These are phyloP conservation scores for Serendipita vermifera DNA, from an alignment of 768 basidiomycete species.

Conservation along the genomic window DNA sequence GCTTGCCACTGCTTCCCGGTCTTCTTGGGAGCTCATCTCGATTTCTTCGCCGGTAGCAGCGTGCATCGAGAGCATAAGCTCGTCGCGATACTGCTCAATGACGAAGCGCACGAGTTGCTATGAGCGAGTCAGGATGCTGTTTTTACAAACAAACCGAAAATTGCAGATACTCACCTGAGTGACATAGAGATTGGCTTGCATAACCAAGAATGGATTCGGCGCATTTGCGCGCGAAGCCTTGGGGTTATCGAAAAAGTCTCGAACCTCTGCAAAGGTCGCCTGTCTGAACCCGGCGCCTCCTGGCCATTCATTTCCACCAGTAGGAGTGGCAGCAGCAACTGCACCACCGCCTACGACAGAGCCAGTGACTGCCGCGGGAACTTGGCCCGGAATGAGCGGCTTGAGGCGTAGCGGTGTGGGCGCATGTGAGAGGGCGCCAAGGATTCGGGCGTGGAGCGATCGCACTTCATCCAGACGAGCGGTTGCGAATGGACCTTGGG, in stretches of 20 bases:
- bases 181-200: slow-evolving; percentile 86
- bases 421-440: slow-evolving; percentile 57
- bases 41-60: slow-evolving; percentile 43
- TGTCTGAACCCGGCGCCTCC: slow-evolving; percentile 51
- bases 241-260: slow-evolving; percentile 85
- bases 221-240: slow-evolving; percentile 76
- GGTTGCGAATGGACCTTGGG: slow-evolving; percentile 73
- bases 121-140: slow-evolving; percentile 5
- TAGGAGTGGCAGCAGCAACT: not conserved
- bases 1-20: slow-evolving; percentile 73
- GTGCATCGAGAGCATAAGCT: slow-evolving; percentile 57
- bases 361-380: not conserved
- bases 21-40: slow-evolving; percentile 33
- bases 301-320: slow-evolving; percentile 4
- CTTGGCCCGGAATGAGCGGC: slow-evolving; percentile 8
- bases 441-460: slow-evolving; percentile 62
- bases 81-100: slow-evolving; percentile 83
- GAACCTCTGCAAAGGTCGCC: slow-evolving; percentile 76
- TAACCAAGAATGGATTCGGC: slow-evolving; percentile 78
- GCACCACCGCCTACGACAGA: not conserved
- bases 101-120: slow-evolving; percentile 91
- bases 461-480: slow-evolving; percentile 75
- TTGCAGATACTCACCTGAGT: slow-evolving; percentile 50
- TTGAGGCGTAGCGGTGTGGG: slow-evolving; percentile 67
- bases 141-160: not conserved